phyloP scores from a whole-genome alignment of 805 yeast species.

The Vanderwaltozyma tropicalis region DNA sequence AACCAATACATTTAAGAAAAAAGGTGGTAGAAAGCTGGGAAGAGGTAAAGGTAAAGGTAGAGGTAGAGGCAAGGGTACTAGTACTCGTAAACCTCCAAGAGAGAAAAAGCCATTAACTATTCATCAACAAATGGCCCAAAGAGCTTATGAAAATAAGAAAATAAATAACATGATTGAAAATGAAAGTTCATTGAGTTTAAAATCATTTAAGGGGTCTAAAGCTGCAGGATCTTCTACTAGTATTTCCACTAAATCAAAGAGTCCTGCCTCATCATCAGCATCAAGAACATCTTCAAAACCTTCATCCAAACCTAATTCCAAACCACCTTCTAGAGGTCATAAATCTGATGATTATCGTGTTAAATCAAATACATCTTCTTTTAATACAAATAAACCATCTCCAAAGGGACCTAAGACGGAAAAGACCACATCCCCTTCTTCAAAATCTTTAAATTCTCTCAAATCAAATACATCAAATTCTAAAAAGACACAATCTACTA shows the following conservation, averaged over 20 bases:
- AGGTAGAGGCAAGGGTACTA: slow-evolving; percentile 1
- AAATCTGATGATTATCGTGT: too few species aligned
- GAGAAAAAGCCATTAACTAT: slow-evolving; percentile 18
- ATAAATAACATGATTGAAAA: slow-evolving; percentile 34
- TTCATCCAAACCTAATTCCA: neutral
- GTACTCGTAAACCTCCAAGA: slow-evolving; percentile 1
- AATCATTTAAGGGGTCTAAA: slow-evolving; percentile 29
- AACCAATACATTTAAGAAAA: slow-evolving; percentile 10
- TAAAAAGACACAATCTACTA: too few species aligned
- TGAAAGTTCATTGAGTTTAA: slow-evolving; percentile 31
- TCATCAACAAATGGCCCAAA: slow-evolving; percentile 20
- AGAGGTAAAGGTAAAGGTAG: slow-evolving; percentile 10
- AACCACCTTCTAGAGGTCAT: neutral
- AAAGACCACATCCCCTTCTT: too few species aligned
- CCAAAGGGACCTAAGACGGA: too few species aligned
- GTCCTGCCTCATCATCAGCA: neutral
- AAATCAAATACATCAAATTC: too few species aligned
- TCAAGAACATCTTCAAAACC: neutral
- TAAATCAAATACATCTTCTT: too few species aligned
- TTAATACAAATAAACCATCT: too few species aligned
- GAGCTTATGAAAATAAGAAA: slow-evolving; percentile 19
- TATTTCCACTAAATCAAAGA: neutral
- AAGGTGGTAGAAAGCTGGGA: slow-evolving; percentile 29
- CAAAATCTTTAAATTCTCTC: too few species aligned
- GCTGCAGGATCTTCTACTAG: slow-evolving; percentile 5